phyloP scores from a whole-genome alignment of 306 rosid genomes.

The Corylus heterophylla region DNA sequence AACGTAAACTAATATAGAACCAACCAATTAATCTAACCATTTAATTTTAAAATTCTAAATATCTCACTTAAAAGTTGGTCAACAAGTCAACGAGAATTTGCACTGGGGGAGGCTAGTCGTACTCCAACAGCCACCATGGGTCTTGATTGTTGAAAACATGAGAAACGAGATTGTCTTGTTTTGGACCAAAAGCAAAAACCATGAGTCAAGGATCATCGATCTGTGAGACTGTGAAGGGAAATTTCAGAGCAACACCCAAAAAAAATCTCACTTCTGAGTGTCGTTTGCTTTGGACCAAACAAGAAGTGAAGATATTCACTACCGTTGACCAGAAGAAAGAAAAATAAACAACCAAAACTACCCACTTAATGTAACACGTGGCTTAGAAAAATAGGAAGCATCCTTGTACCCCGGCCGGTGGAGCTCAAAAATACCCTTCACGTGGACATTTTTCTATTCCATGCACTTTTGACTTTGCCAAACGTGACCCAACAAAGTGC shows the following conservation, averaged over 20 bases:
- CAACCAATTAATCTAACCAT: too few species aligned
- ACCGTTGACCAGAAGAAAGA: constrained; percentile 4
- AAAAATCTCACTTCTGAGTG: not conserved
- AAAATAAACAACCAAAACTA: too few species aligned
- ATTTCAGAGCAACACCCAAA: constrained; percentile 22
- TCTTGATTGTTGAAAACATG: not conserved
- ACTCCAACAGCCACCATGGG: not conserved
- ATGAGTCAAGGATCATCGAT: not conserved
- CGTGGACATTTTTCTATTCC: constrained; percentile 25
- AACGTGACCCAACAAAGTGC: constrained; percentile 11
- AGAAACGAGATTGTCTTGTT: not conserved
- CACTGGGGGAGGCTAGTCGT: too few species aligned
- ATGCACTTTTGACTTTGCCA: constrained; percentile 30
- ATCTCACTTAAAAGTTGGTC: too few species aligned
- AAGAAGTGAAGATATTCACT: not conserved
- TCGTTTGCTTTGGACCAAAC: constrained; percentile 15
- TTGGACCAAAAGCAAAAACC: not conserved
- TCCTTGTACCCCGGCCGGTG: not conserved
- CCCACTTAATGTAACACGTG: not conserved
- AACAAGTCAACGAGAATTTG: not conserved
- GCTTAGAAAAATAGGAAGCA: constrained; percentile 21
- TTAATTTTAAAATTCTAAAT: not conserved
- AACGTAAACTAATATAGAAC: too few species aligned
- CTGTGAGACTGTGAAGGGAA: not conserved
- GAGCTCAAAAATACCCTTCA: constrained; percentile 1